phyloP scores from a whole-genome alignment of 345 rosid species.

The Populus ilicifolia region DNA sequence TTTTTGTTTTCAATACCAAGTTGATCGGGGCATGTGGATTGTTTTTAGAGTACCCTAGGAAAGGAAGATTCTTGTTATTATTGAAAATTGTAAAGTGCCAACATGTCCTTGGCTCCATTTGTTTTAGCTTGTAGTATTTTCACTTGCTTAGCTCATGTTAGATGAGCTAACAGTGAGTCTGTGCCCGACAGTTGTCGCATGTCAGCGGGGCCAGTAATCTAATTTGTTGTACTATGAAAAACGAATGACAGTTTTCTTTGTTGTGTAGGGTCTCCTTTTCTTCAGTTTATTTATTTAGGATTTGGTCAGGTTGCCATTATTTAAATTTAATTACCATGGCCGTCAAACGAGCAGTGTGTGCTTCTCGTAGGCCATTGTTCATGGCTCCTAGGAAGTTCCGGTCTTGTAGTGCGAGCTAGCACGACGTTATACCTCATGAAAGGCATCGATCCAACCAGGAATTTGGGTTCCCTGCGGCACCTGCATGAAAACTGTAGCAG shows the following conservation, averaged over 20 bases:
- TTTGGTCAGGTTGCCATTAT: background rate
- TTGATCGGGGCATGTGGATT: slow-evolving; percentile 29
- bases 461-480: background rate
- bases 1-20: slow-evolving; percentile 31
- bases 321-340: too few species aligned
- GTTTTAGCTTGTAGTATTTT: background rate
- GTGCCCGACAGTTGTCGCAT: background rate
- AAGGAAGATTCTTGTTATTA: slow-evolving; percentile 17
- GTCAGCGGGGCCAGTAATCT: background rate
- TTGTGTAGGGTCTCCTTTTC: background rate
- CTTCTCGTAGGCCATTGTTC: background rate
- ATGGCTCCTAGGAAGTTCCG: background rate
- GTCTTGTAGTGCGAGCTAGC: background rate
- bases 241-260: background rate
- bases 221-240: background rate
- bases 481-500: background rate
- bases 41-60: slow-evolving; percentile 7
- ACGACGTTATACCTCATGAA: background rate
- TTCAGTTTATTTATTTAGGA: background rate
- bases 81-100: slow-evolving; percentile 17
- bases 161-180: background rate
- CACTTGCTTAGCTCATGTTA: background rate
- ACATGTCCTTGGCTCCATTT: slow-evolving; percentile 6
- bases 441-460: background rate
- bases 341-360: background rate